These are phyloP conservation scores for Trichosporon ovoides DNA, from an alignment of 1,284 basidiomycete genomes.

Conservation along the genomic window DNA sequence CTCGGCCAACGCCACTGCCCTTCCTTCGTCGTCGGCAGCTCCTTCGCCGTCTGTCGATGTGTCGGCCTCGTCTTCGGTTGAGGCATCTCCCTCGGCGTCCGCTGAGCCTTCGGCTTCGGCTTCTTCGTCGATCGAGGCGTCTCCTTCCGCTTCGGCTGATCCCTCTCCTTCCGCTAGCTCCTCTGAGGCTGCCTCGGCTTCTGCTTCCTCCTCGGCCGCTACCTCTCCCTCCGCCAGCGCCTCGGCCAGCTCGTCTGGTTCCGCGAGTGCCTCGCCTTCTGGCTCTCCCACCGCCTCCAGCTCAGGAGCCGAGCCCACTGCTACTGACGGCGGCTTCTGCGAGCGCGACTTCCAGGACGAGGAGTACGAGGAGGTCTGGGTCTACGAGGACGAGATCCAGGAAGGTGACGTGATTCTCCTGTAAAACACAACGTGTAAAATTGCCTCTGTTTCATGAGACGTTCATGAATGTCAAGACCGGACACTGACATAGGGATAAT, in stretches of 20 bases:
- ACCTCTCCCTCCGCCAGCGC: not conserved
- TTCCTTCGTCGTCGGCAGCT: not conserved
- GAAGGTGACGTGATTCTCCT: constrained; percentile 22
- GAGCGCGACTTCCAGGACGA: constrained; percentile 19
- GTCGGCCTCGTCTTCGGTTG: constrained; percentile 1
- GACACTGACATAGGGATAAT: constrained; percentile 6
- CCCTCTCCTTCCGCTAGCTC: not conserved
- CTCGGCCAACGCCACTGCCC: not conserved
- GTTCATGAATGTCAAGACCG: not conserved
- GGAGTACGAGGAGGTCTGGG: constrained; percentile 37
- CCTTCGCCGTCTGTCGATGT: not conserved
- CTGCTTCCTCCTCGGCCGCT: not conserved
- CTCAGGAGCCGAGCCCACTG: not conserved
- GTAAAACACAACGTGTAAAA: constrained; percentile 8
- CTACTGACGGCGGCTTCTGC: constrained; percentile 10
- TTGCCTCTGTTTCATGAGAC: not conserved
- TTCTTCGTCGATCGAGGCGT: not conserved
- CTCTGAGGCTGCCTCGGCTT: not conserved
- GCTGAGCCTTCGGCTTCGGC: constrained; percentile 1
- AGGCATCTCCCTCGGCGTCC: constrained; percentile 7
- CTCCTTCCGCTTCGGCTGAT: not conserved
- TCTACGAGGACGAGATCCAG: constrained; percentile 29
- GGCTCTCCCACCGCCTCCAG: not conserved
- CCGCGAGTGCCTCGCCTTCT: constrained; percentile 3
- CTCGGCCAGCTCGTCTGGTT: not conserved